Evolutionary conservation across 306 rosid genomes (phyloP).

Genomic region (Glycine latifolia): DNA sequence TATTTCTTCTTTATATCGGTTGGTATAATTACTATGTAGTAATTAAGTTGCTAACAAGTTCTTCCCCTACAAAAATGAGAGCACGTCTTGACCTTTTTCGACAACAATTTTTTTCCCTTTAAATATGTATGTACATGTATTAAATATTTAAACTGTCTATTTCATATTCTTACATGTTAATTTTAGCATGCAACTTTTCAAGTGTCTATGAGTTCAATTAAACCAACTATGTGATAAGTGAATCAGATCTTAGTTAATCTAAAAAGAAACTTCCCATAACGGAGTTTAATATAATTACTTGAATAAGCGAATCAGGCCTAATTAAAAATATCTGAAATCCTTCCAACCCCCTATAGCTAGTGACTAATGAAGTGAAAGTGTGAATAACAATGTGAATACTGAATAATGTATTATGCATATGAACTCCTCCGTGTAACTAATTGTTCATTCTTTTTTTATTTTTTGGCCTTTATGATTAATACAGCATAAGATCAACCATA

Average conservation of each 20-base stretch:
- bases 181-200: neutral
- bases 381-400: neutral
- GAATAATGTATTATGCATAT: neutral
- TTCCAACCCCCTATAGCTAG: neutral
- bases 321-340: neutral
- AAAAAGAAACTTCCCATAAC: neutral
- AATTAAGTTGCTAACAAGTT: no score
- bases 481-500: constrained; percentile 80
- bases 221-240: neutral
- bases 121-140: no score
- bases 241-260: neutral
- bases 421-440: neutral
- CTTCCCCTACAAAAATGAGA: no score
- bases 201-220: no score
- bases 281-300: neutral
- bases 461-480: neutral
- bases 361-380: neutral
- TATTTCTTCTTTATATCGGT: no score
- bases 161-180: no score
- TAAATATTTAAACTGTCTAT: no score
- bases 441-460: neutral
- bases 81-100: no score
- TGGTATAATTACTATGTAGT: no score
- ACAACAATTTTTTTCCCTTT: no score
- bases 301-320: neutral